Evolutionary conservation across 1,139 yeast species (phyloP), one percentile per base, ranked within the genome.

Genomic region (Hansenula sp.): DNA sequence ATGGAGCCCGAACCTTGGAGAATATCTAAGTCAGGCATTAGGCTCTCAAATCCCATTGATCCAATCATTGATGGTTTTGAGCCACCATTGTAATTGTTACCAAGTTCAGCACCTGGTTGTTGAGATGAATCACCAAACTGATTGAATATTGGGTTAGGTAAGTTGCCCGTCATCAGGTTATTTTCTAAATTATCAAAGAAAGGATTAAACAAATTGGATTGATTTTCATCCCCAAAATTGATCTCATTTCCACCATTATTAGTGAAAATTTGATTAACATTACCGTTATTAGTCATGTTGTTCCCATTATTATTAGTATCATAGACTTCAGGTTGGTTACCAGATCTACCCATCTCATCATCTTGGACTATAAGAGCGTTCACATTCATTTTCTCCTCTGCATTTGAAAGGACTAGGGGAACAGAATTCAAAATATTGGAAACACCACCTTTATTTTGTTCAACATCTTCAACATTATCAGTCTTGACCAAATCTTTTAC

Each of bases 351-450:
- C 11, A 11, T 17, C 4, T 16, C 30, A 24, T 13, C 27, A 34
- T 34, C 27, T 21, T 16, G 25, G 9, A 6, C 25, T 5, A 9
- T 21, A 9, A 21, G 5, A 21, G 25, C 5, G 9, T 21, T 21
- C 9, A 21, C 17, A 15, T n/a, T 24, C 21, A 43, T 29, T 15
- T 40, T 47, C 9, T 48, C 54, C 17, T 55, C 60, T n/a, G 49
- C 57, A 1, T 43, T 41, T 5, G 54, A 47, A 2, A 55, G 36
- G 1, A 45, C 48, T 34, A 54, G 35, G 5, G 59, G 61, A 10
- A 55, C 56, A 12, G 59, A 51, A 33, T 49, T 52, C 36, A 56
- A 36, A n/a, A 53, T 31, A 16, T 29, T 42, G 2, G 59, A 51
- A 13, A 51, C 47, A 24, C 33, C 47, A 24, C 58, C 59, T 12